phyloP scores from a whole-genome alignment of 2,329 filamentous ascomycete species.

The Diaporthe batatas region DNA sequence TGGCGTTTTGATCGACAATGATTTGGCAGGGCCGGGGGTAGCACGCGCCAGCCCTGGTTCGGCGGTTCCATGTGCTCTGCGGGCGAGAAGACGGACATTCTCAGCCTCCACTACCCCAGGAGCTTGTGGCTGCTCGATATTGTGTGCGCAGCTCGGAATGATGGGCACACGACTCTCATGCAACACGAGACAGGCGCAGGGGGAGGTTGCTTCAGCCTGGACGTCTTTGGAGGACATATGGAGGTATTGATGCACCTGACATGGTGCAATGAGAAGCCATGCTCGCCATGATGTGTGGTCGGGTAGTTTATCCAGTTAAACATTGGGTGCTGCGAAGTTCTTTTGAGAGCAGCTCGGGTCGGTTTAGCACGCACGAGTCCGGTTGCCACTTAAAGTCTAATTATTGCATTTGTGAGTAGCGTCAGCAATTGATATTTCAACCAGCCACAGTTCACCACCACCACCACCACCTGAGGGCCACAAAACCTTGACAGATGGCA shows the following conservation, averaged over 20 bases:
- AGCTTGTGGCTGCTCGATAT: background rate
- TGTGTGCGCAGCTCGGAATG: background rate
- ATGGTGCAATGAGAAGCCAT: background rate
- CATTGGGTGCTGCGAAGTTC: background rate
- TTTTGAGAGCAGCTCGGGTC: background rate
- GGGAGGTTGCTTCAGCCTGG: too few species aligned
- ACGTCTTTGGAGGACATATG: background rate
- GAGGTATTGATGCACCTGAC: too few species aligned
- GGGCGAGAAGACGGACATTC: background rate
- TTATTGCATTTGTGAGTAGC: background rate
- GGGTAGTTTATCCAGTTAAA: background rate
- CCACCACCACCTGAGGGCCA: background rate
- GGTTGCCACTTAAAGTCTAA: background rate
- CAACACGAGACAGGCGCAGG: background rate
- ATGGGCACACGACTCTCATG: too few species aligned
- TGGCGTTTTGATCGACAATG: background rate
- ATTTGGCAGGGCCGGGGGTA: background rate
- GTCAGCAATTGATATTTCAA: background rate
- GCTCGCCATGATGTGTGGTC: background rate
- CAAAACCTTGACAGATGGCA: background rate
- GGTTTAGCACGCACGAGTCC: background rate
- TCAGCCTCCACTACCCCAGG: background rate
- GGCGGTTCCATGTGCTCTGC: background rate
- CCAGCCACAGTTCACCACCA: too few species aligned
- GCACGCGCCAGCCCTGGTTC: background rate